A percentile compares a stretch with the other conserved stretches of the same genome.
Evolutionary conservation across 768 basidiomycete genomes (phyloP).

Genomic region (Amanita fuliginea): DNA sequence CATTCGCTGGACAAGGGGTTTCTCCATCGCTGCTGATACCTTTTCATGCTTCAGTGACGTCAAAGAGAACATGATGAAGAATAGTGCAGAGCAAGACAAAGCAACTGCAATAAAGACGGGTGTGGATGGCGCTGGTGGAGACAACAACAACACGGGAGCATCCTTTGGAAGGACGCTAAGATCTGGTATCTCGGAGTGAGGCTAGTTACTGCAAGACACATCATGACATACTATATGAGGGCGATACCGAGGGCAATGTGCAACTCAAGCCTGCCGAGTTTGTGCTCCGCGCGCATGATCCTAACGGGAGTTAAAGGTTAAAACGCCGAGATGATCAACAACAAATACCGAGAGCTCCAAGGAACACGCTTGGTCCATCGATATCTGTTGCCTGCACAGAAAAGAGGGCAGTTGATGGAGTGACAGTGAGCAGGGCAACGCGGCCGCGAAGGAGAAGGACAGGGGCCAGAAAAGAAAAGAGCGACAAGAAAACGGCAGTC

Average conservation of each 20-base stretch:
- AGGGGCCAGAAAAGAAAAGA: conserved; percentile 65
- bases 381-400: conserved; percentile 22
- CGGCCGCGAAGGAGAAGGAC: conserved; percentile 43
- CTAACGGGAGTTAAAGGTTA: conserved; percentile 20
- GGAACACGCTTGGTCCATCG: conserved; percentile 60
- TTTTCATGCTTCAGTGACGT: conserved; percentile 59
- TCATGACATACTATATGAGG: conserved; percentile 45
- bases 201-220: neutral
- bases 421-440: conserved; percentile 56
- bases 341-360: conserved; percentile 56
- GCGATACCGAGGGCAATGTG: conserved; percentile 40
- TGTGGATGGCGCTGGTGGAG: conserved; percentile 49
- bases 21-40: conserved; percentile 38
- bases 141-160: conserved; percentile 43
- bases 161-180: conserved; percentile 48
- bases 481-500: conserved; percentile 51
- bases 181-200: conserved; percentile 30
- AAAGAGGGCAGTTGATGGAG: conserved; percentile 34
- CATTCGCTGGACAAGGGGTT: conserved; percentile 41
- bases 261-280: conserved; percentile 44
- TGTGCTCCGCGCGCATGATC: conserved; percentile 51
- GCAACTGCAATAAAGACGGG: conserved; percentile 56
- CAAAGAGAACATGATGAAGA: conserved; percentile 55
- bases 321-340: neutral
- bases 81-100: conserved; percentile 43